These are phyloP conservation scores for Verbena officinalis DNA, from an alignment of 257 asterid genomes.

Conservation along the genomic window DNA sequence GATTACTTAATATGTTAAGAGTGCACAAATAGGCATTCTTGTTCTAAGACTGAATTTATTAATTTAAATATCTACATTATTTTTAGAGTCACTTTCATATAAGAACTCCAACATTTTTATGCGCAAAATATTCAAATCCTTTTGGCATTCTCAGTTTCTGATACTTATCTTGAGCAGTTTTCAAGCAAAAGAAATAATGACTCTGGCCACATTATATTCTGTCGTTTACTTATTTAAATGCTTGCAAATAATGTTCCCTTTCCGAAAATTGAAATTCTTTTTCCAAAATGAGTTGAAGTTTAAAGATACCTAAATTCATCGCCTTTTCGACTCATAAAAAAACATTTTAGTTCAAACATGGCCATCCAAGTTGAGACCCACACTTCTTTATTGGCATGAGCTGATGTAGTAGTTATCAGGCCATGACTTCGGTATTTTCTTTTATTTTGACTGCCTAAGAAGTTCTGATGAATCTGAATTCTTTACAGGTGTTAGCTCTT, in stretches of 20 bases:
- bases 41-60: slow-evolving; percentile 6
- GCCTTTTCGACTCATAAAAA: neutral
- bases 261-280: neutral
- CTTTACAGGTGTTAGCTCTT: slow-evolving; percentile 11
- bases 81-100: neutral
- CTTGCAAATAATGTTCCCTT: neutral
- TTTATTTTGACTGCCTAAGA: slow-evolving; percentile 6
- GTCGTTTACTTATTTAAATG: neutral
- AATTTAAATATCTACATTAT: neutral
- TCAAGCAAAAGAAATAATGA: neutral
- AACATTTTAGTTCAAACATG: slow-evolving; percentile 11
- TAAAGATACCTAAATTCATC: neutral
- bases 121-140: neutral
- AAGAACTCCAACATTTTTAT: neutral
- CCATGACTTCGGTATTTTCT: slow-evolving; percentile 8
- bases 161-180: neutral
- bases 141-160: neutral
- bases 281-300: slow-evolving; percentile 4
- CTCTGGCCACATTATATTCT: neutral
- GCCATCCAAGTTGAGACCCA: neutral
- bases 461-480: neutral
- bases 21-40: slow-evolving; percentile 18
- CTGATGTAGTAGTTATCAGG: slow-evolving; percentile 8
- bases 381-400: neutral
- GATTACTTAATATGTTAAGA: slow-evolving; percentile 15